Conservation (phyloP, 345 rosid species). For the Limnanthes douglasii region DNA sequence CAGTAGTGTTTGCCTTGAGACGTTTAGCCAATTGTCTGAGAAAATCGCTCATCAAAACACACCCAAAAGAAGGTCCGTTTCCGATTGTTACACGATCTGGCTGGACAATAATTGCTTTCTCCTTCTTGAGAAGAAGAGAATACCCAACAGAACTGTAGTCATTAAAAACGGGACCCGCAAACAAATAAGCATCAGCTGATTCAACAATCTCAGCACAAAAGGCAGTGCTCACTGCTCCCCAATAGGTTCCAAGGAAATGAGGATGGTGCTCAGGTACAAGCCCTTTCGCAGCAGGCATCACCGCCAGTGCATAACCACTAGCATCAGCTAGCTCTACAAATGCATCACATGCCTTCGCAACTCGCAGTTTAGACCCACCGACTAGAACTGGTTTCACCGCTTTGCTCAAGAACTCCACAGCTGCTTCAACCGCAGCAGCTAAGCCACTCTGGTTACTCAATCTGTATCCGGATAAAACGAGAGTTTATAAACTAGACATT, state of each 20-base stretch:
- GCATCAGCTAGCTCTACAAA: conserved; percentile 57
- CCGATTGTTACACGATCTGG: conserved; percentile 52
- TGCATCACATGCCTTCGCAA: conserved; percentile 35
- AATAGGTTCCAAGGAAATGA: conserved; percentile 64
- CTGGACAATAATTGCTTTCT: conserved; percentile 67
- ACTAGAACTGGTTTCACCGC: conserved; percentile 71
- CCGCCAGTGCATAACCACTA: conserved; percentile 41
- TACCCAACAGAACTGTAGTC: conserved; percentile 78
- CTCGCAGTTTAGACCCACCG: conserved; percentile 56
- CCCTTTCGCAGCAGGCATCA: conserved; percentile 76
- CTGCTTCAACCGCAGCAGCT: conserved; percentile 64
- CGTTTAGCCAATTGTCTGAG: conserved; percentile 40
- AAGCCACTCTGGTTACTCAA: conserved; percentile 44
- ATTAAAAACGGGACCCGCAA: conserved; percentile 74
- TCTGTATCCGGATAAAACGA: too few relatives aligned
- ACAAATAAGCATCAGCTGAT: conserved; percentile 70
- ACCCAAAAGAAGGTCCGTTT: conserved; percentile 69
- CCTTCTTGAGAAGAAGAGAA: conserved; percentile 70
- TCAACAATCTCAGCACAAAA: conserved; percentile 80
- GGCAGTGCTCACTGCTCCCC: conserved; percentile 74
- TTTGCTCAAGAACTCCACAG: conserved; percentile 60
- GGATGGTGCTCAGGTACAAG: conserved; percentile 60
- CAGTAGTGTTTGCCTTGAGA: conserved; percentile 34
- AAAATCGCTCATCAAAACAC: conserved; percentile 68
- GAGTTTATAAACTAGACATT: too few relatives aligned